A percentile compares a stretch with the other conserved stretches of the same genome.
Conservation (phyloP, 169 alveolate genomes). For the Babesia ovis region DNA sequence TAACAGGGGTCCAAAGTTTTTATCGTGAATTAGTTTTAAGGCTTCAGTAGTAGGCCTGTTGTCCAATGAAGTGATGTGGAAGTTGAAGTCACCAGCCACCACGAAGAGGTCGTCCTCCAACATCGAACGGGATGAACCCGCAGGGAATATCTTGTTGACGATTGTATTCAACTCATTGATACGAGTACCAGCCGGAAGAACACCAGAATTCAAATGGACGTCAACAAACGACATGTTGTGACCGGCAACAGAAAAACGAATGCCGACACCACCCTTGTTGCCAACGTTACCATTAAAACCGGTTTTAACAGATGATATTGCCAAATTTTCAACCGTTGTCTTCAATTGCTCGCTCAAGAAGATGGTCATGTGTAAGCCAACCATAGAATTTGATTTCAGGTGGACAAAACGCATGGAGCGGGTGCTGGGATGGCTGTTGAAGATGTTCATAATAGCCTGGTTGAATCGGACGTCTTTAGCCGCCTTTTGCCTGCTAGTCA, state of each 20-base stretch:
- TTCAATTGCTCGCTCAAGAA: constrained; percentile 28
- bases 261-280: constrained; percentile 62
- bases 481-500: constrained; percentile 23
- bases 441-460: constrained; percentile 2
- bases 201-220: constrained; percentile 52
- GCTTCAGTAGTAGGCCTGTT: constrained; percentile 64
- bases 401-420: constrained; percentile 15
- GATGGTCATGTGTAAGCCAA: constrained; percentile 48
- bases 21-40: constrained; percentile 26
- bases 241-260: constrained; percentile 21
- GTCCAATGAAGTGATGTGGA: constrained; percentile 62
- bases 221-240: constrained; percentile 42
- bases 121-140: constrained; percentile 13
- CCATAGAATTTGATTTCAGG: constrained; percentile 46
- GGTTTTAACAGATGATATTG: constrained; percentile 35
- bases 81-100: constrained; percentile 89
- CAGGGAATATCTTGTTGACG: constrained; percentile 42
- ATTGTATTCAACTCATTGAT: constrained; percentile 24
- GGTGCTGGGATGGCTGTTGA: not conserved
- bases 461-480: constrained; percentile 37
- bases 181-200: constrained; percentile 19
- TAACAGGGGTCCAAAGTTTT: constrained; percentile 42
- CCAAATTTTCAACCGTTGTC: constrained; percentile 15
- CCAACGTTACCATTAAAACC: constrained; percentile 60
- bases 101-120: constrained; percentile 76